A percentile compares a stretch with the other conserved stretches of the same genome.
These are phyloP conservation scores for Fusarium sulawesiense DNA, from an alignment of 2,329 filamentous ascomycete species.

Conservation along the genomic window DNA sequence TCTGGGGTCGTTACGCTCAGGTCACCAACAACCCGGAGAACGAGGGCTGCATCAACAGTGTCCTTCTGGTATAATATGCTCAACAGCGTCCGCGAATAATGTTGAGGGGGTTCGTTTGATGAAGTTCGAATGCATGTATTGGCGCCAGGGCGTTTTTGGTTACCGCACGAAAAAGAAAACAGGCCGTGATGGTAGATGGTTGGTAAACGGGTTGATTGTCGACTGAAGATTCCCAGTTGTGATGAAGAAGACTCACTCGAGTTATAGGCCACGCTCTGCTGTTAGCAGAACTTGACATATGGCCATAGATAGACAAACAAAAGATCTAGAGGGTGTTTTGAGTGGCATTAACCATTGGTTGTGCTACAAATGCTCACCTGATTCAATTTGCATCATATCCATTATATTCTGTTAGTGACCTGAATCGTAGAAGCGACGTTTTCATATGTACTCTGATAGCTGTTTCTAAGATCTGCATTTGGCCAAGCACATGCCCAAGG, in stretches of 20 bases:
- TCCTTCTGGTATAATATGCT: conserved; percentile 42
- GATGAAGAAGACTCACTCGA: conserved; percentile 47
- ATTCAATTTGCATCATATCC: neutral
- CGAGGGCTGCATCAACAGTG: conserved; percentile 53
- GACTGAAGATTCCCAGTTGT: conserved; percentile 45
- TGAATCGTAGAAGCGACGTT: neutral
- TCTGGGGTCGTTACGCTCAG: conserved; percentile 84
- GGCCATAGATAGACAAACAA: conserved; percentile 36
- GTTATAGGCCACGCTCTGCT: conserved; percentile 36
- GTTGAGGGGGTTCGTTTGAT: conserved; percentile 29
- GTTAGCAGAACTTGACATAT: conserved; percentile 30
- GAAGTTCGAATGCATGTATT: conserved; percentile 45
- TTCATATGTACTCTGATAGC: neutral
- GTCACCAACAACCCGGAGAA: conserved; percentile 61
- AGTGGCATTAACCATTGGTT: neutral
- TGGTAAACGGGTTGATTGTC: conserved; percentile 44
- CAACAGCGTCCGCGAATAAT: conserved; percentile 5
- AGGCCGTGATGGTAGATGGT: conserved; percentile 30
- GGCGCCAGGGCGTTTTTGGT: conserved; percentile 46
- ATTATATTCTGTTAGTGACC: neutral
- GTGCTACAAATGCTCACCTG: neutral
- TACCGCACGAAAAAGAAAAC: conserved; percentile 37
- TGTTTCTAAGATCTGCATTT: neutral
- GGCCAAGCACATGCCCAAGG: neutral
- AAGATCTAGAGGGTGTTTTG: conserved; percentile 9